Conservation (phyloP, 1,284 basidiomycete genomes). For the Ceratobasidium sp. region DNA sequence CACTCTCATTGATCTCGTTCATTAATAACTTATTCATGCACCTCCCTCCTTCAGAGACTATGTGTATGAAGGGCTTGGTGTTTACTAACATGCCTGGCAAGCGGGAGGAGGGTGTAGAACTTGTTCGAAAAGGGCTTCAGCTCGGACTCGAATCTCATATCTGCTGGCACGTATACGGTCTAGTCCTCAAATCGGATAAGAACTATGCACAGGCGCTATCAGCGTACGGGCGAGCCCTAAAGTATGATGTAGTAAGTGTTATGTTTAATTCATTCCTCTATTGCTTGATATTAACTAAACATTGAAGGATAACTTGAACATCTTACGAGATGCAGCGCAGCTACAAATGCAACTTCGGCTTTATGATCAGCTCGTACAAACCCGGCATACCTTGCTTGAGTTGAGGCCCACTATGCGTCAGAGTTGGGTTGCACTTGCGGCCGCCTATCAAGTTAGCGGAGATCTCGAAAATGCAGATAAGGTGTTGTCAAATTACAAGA, state of each 20-base stretch:
- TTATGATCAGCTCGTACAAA: constrained; percentile 83
- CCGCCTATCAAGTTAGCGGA: constrained; percentile 88
- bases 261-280: not conserved
- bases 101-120: constrained; percentile 83
- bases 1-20: constrained; percentile 47
- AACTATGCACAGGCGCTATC: constrained; percentile 89
- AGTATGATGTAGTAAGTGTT: constrained; percentile 84
- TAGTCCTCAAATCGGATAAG: constrained; percentile 90
- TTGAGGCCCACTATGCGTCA: constrained; percentile 85
- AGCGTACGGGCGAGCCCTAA: constrained; percentile 77
- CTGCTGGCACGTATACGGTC: constrained; percentile 97
- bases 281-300: constrained; percentile 31
- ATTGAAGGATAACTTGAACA: constrained; percentile 88
- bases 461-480: constrained; percentile 77
- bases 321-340: constrained; percentile 90
- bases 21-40: constrained; percentile 50
- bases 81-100: constrained; percentile 81
- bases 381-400: constrained; percentile 82
- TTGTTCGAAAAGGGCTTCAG: constrained; percentile 89
- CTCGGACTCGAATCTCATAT: constrained; percentile 94
- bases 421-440: constrained; percentile 91
- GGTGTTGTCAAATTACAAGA: constrained; percentile 71
- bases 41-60: constrained; percentile 72
- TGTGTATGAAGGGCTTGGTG: constrained; percentile 93
- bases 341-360: constrained; percentile 91